Evolutionary conservation across 2,329 filamentous ascomycete species (phyloP), one percentile per base, ranked within the genome.

Genomic region (Paracoccidioides lutzii): DNA sequence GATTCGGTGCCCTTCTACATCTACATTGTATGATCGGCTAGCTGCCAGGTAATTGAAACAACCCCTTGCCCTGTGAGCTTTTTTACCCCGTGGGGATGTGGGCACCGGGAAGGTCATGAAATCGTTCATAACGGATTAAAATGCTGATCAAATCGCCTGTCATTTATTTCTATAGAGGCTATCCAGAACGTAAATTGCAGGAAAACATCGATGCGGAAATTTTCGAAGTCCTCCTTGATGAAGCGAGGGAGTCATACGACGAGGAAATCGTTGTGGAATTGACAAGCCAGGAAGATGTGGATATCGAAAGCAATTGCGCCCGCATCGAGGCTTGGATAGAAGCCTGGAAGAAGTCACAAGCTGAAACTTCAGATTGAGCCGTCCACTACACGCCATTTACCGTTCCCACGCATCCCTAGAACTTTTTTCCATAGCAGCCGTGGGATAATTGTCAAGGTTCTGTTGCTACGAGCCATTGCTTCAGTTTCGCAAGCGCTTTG

Each of bases 201-300:
- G 93, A 97, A 71, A 98, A 98, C 67, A 76, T 98, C 58, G 93
- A 98, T 71, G 87, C 88, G 35, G 93, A 98, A 75, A 97, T 98
- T 67, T 97, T 98, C 84, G 87, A 95, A 67, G 88, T 97, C 32
- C 75, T 98, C 55, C 76, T 95, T 22, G 85, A 95, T 62, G 93
- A 98, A 75, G 93, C 93, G 37, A 78, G 83, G 58, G 90, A 95
- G 60, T 82, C 86, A 9, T 98, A 91, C 66, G 87, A 88, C 54
- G 82, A 87, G 70, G 83, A 93, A 67, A 88, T 95, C 62, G 85
- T 98, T 41, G 87, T 97, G 32, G 90, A 95, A 71, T 74, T 98
- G 65, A 82, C 76, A 65, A 97, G 91, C 71, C 86, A 95, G 67
- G 80, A 80, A 54, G 78, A 83, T 2, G 85, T 90, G 53, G 88